Percentiles rank a stretch among this genome's conserved stretches.
These are phyloP conservation scores for Phaffia australis DNA, from an alignment of 768 basidiomycete genomes.

Conservation along the genomic window DNA sequence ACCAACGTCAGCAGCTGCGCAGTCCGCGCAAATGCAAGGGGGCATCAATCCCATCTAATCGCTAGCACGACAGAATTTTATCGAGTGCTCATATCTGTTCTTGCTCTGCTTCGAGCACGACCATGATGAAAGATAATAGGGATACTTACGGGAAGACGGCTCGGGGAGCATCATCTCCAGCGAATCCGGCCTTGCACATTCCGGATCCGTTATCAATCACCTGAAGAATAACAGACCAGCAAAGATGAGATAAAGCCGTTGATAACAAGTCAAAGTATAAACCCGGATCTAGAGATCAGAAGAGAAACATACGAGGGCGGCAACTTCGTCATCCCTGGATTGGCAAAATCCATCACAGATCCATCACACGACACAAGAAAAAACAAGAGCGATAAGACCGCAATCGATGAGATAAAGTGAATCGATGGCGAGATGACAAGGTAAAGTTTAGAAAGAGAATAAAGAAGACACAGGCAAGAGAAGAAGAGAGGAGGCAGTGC, in stretches of 20 bases:
- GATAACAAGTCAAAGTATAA: neutral
- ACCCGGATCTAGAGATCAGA: conserved; percentile 4
- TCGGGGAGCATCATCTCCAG: conserved; percentile 79
- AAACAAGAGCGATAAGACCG: neutral
- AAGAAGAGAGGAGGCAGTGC: too few relatives aligned
- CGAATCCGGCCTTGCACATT: conserved; percentile 96
- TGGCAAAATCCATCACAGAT: too few relatives aligned
- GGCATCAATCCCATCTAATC: neutral
- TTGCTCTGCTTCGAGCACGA: neutral
- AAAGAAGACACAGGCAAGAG: too few relatives aligned
- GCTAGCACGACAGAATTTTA: too few relatives aligned
- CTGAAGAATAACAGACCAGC: neutral
- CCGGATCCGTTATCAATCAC: conserved; percentile 58
- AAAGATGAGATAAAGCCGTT: neutral
- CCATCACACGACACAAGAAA: too few relatives aligned
- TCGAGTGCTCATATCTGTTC: too few relatives aligned
- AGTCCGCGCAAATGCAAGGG: neutral
- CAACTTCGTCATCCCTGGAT: conserved; percentile 48
- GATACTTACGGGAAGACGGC: conserved; percentile 83
- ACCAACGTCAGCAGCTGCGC: conserved; percentile 1
- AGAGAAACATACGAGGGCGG: conserved; percentile 44
- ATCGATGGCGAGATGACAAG: too few relatives aligned
- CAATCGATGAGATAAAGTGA: neutral
- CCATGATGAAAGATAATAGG: conserved; percentile 3
- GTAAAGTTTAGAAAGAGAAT: too few relatives aligned